These are phyloP conservation scores for Anethum foeniculum DNA, from an alignment of 140 eudicot species.

Conservation along the genomic window DNA sequence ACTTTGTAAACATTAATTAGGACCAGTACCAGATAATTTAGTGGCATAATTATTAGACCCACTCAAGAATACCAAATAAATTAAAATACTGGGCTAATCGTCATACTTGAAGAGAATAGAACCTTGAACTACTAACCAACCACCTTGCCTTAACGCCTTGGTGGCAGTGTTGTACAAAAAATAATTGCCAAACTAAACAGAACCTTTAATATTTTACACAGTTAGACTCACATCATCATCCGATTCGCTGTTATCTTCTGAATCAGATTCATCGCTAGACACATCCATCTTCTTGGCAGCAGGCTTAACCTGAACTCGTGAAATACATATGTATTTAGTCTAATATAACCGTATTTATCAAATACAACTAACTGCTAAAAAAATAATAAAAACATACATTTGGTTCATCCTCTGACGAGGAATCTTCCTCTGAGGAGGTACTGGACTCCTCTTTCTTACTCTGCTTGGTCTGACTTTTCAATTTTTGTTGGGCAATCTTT, in stretches of 20 bases:
- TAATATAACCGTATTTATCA: not conserved
- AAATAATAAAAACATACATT: too few relatives aligned
- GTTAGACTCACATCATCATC: constrained; percentile 16
- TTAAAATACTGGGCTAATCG: not conserved
- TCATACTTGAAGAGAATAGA: not conserved
- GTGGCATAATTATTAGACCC: not conserved
- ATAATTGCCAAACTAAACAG: not conserved
- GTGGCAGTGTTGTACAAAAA: not conserved
- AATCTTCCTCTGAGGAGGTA: not conserved
- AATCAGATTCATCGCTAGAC: constrained; percentile 18
- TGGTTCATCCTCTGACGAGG: not conserved
- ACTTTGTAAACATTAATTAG: not conserved
- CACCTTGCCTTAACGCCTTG: not conserved
- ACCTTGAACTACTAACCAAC: not conserved
- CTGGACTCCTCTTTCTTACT: not conserved
- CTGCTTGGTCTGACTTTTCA: not conserved
- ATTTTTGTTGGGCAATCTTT: not conserved
- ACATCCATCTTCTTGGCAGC: constrained; percentile 15
- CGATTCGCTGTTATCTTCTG: constrained; percentile 13
- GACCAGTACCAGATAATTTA: not conserved
- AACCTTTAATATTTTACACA: not conserved
- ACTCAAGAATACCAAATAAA: not conserved
- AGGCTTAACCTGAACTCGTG: constrained; percentile 2
- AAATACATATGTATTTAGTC: not conserved
- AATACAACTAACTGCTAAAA: not conserved